Base-by-base conservation (phyloP, 345 rosid genomes). In the Combretum micranthum region DNA sequence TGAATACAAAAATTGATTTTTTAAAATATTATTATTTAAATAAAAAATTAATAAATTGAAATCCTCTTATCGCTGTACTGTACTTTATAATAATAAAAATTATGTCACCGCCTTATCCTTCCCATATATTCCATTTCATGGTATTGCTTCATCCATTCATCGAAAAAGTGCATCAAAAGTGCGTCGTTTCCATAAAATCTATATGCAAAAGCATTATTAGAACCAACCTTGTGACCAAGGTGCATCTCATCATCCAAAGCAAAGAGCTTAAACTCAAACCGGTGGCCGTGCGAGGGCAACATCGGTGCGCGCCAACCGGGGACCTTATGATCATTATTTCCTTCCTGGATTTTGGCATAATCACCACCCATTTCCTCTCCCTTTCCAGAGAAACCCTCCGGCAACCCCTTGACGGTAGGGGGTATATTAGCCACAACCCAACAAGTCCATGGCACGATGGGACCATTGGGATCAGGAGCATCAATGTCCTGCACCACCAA, bases 381-480 rank as follows among this genome's bases (percentile, higher is more conserved):
- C 32, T 82, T 80, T 11, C 89, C 78, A 0, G 94, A 87, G 60
- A 80, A 85, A 21, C 79, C 94, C 68, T 85, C 94, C 0, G 91
- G 86, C 0, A 90, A 37, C n/a, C 94, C 79, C 64, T 87, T 85
- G 62, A 85, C 4, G 5, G 57, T 60, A 1, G 89, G 80, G 0
- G 94, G 89, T 22, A 90, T 85, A 53, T 87, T 83, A 1, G 70
- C 71, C 17, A 82, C 89, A 5, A 87, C 91, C 97, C 96, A 90
- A 13, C 67, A 49, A 1, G 88, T 80, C 94, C 96, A 91, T 0
- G 94, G 96, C 63, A 87, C 88, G 16, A 82, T 66, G 3, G 77
- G 78, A 4, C 69, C 72, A 20, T 65, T 64, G 0, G 91, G 98
- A 64, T 90, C 89, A 2, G 90, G 83, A 1, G 86, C 91, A 56